Conservation (phyloP, 495 filamentous ascomycete genomes). For the Zalerion maritima region DNA sequence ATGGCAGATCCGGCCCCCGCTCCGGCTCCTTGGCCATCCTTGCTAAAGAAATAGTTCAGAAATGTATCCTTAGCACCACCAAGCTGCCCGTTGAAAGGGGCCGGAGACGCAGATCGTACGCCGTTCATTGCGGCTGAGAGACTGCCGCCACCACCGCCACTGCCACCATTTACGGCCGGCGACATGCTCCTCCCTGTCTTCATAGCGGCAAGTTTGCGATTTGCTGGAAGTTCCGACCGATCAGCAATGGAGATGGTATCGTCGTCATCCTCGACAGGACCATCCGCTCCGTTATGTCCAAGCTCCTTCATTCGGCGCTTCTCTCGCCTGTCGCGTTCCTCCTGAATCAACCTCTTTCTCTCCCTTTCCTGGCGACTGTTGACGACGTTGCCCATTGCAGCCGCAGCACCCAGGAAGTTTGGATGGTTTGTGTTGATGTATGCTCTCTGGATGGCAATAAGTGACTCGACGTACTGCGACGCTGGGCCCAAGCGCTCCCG, state of each 20-base stretch:
- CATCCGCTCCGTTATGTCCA: constrained; percentile 59
- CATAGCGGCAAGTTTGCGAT: constrained; percentile 24
- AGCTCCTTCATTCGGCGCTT: constrained; percentile 68
- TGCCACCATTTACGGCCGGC: constrained; percentile 46
- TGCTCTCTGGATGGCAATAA: constrained; percentile 92
- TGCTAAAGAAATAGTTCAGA: constrained; percentile 96
- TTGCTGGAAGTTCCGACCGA: constrained; percentile 32
- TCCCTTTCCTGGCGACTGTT: constrained; percentile 88
- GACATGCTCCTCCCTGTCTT: constrained; percentile 66
- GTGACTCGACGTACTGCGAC: constrained; percentile 80
- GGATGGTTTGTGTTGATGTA: constrained; percentile 99
- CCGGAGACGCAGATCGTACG: constrained; percentile 44
- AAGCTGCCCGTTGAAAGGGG: constrained; percentile 36
- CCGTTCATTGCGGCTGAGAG: constrained; percentile 57
- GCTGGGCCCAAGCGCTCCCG: constrained; percentile 82
- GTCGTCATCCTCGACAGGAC: constrained; percentile 63
- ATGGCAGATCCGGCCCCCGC: constrained; percentile 19
- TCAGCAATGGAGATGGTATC: constrained; percentile 38
- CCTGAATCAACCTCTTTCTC: constrained; percentile 58
- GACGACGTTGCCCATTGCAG: constrained; percentile 95
- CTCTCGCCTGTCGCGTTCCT: constrained; percentile 75
- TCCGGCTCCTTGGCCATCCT: constrained; percentile 52
- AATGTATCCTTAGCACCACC: constrained; percentile 66
- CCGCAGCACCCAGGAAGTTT: constrained; percentile 93
- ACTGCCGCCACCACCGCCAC: constrained; percentile 32